Percentiles rank a stretch among this genome's conserved stretches.
Evolutionary conservation across 2,329 filamentous ascomycete species (phyloP).

Genomic region (Verticillium nonalfalfae): DNA sequence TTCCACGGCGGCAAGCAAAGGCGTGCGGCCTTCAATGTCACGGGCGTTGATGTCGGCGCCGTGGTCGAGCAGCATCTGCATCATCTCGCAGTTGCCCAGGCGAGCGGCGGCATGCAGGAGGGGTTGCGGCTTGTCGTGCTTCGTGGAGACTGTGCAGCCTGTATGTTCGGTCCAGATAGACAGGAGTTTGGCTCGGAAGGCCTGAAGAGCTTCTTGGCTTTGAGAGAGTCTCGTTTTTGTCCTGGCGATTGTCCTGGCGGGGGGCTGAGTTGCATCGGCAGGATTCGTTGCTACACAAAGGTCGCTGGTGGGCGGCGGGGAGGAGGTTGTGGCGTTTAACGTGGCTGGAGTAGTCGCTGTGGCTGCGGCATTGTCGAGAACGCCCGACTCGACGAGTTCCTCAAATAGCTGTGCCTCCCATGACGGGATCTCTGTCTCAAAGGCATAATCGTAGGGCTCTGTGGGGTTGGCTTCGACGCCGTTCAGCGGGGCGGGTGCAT

Average conservation of each 20-base stretch:
- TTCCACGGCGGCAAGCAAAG: neutral
- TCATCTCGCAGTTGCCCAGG: neutral
- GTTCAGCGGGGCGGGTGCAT: neutral
- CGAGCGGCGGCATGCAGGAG: neutral
- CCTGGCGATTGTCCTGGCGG: no score
- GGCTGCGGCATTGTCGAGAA: neutral
- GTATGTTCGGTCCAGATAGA: neutral
- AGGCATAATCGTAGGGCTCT: neutral
- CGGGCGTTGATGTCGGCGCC: neutral
- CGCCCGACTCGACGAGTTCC: neutral
- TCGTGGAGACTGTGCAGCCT: neutral
- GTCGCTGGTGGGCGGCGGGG: neutral
- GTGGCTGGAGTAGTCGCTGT: no score
- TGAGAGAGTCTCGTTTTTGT: neutral
- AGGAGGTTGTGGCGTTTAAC: neutral
- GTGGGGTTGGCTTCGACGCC: neutral
- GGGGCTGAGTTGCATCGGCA: neutral
- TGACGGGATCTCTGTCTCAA: neutral
- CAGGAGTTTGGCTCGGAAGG: neutral
- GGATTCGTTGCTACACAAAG: neutral
- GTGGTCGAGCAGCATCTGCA: neutral
- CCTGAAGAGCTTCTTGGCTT: neutral
- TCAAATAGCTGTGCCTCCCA: neutral
- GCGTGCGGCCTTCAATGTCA: neutral
- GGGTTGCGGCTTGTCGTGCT: neutral